Evolutionary conservation across 106 monocot species (phyloP), one percentile per base, ranked within the genome.

Genomic region (Apostasia shenzhenica): DNA sequence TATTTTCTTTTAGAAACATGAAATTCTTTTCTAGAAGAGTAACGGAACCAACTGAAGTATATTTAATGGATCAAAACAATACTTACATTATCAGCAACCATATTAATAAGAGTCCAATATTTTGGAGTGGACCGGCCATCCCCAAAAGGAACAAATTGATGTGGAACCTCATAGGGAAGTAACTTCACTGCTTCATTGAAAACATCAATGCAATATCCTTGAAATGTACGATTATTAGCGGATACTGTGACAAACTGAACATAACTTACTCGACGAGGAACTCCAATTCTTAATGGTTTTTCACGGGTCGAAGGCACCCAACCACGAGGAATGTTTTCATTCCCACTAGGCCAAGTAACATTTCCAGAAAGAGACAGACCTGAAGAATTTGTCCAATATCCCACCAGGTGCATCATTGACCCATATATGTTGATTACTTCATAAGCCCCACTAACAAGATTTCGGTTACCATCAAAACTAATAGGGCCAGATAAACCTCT

Each of bases 161-260:
- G 61, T 45, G 91, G 82, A 61, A 91, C 80, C 37, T 72, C 67
- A 70, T 91, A 91, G 41, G 91, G 87, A 63, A 91, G 45, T 55
- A 80, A 76, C 57, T 73, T 76, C 10, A 84, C 11, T 43, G 77
- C 80, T 56, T 76, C 80, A 48, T 73, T 63, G 54, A 91, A 91
- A 11, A 91, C 84, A 70, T 91, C 91, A 47, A 91, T 78, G 72
- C 87, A 84, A 78, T 91, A 91, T 44, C 91, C 91, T 55, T 74
- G 52, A 9, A 69, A 72, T n/a, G 65, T 66, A 10, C 54, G 63
- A 13, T 73, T 63, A 7, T 67, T 70, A 4, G 50, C 47, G 3
- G 47, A 47, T 44, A 67, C 64, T 41, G 41, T 68, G 46, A 80
- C 75, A 70, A 91, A 87, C 47, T 87, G 78, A n/a, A 42, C 37